Evolutionary conservation across 305 asterid species (phyloP).

Genomic region (Solanum chacoense): DNA sequence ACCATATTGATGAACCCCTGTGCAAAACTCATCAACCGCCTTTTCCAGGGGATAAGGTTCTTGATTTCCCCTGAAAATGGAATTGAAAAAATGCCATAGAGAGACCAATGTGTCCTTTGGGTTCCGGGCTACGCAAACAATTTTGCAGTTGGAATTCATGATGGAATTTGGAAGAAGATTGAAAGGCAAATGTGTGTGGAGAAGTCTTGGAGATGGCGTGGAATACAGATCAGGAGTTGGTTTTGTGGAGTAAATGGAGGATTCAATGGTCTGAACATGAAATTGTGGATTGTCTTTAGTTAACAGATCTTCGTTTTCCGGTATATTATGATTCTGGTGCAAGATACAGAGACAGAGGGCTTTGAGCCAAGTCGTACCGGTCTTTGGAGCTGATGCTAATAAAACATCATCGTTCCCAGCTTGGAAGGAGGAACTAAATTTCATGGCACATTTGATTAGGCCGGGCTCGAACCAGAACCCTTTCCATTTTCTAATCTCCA

Average conservation of each 20-base stretch:
- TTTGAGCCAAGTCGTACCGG: conserved; percentile 65
- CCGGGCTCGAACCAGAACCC: conserved; percentile 43
- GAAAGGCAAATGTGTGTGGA: background rate
- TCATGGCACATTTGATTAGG: conserved; percentile 21
- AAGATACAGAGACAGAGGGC: conserved; percentile 26
- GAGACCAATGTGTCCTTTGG: conserved; percentile 15
- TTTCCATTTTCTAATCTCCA: conserved; percentile 34
- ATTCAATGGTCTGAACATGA: background rate
- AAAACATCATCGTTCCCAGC: conserved; percentile 32
- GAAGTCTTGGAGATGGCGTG: background rate
- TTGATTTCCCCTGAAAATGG: background rate
- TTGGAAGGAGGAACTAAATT: conserved; percentile 26
- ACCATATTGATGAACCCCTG: conserved; percentile 15
- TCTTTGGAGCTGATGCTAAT: conserved; percentile 41
- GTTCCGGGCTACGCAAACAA: conserved; percentile 11
- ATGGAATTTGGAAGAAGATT: conserved; percentile 5
- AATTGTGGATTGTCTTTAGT: background rate
- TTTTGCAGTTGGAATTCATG: conserved; percentile 3
- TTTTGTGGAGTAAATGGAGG: background rate
- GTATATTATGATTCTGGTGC: background rate
- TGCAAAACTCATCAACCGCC: conserved; percentile 8
- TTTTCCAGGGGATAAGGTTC: background rate
- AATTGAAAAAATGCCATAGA: conserved; percentile 16
- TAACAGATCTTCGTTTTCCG: background rate
- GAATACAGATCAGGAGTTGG: background rate